Evolutionary conservation across 805 yeast species (phyloP), one percentile per base, ranked within the genome.

Genomic region (Kodamaea hsintzibuensis): DNA sequence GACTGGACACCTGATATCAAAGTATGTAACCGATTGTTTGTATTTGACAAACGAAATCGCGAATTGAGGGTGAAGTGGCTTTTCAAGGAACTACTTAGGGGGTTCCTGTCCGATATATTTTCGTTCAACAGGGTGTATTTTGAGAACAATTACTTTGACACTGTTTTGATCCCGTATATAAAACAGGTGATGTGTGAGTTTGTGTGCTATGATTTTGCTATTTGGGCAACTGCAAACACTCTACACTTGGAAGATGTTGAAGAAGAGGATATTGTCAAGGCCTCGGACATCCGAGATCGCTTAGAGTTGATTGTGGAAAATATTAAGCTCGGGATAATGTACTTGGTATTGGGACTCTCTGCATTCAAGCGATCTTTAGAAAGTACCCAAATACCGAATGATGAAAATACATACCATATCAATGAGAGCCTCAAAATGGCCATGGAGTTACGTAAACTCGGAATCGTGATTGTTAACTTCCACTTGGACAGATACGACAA

Each of bases 401-500:
- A 19, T 3, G 50, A 47, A 25, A 47, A 49, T 13, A 27, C 37
- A 2, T 33, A 49, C 44, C 37, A 37, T 35, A 37, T 37, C 5
- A 37, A 47, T 35, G 47, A 49, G 22, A 18, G 25, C 19, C 53
- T 73, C 13, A 60, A 60, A 22, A 49, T 65, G 3, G 67, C 76
- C 54, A 68, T 74, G 2, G 72, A 70, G 49, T 60, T 74, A 17
- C 55, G 80, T 7, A 76, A 76, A 51, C 56, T 69, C 14, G 69
- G 69, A 37, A 64, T 72, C n/a, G 65, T 64, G 40, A 64, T 73
- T n/a, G 53, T 75, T 16, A 73, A 73, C 53, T 66, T 61, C 50
- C 80, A 76, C 57, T 57, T 76, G 40, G 80, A 77, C 57, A 74
- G 74, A 51, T 75, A 70, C 50, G 78, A 74, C 48, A 64, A 66